Conservation (phyloP, 345 rosid genomes). For the Noccaea bulbosa region DNA sequence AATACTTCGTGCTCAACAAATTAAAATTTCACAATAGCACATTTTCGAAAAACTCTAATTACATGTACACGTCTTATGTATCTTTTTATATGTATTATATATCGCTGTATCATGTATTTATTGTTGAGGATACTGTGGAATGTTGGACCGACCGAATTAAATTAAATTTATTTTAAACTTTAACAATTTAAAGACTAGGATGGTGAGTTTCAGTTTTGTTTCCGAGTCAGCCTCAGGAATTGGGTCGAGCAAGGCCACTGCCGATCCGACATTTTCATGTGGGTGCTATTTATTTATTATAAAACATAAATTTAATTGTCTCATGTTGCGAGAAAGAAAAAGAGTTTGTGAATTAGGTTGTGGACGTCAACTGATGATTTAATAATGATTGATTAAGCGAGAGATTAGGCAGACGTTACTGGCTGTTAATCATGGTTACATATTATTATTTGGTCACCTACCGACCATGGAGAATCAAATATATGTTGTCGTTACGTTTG, state of each 20-base stretch:
- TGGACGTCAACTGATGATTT: slow-evolving; percentile 12
- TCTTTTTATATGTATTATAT: background rate
- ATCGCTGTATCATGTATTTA: background rate
- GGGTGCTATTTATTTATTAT: slow-evolving; percentile 4
- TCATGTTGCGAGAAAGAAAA: background rate
- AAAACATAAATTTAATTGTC: background rate
- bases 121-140: background rate
- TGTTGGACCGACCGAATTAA: slow-evolving; percentile 12
- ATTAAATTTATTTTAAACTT: background rate
- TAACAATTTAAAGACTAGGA: background rate
- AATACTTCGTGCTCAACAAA: background rate
- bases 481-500: background rate
- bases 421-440: slow-evolving; percentile 15
- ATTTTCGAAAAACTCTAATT: background rate
- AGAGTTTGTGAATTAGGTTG: slow-evolving; percentile 26
- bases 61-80: slow-evolving; percentile 4
- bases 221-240: background rate
- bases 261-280: slow-evolving; percentile 26
- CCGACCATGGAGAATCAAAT: slow-evolving; percentile 10
- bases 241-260: slow-evolving; percentile 25
- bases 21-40: background rate
- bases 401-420: slow-evolving; percentile 22
- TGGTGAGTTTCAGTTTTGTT: slow-evolving; percentile 8
- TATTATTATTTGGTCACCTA: slow-evolving; percentile 1
- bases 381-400: slow-evolving; percentile 18